phyloP scores from a whole-genome alignment of 345 rosid species.

The Camelina hispida region DNA sequence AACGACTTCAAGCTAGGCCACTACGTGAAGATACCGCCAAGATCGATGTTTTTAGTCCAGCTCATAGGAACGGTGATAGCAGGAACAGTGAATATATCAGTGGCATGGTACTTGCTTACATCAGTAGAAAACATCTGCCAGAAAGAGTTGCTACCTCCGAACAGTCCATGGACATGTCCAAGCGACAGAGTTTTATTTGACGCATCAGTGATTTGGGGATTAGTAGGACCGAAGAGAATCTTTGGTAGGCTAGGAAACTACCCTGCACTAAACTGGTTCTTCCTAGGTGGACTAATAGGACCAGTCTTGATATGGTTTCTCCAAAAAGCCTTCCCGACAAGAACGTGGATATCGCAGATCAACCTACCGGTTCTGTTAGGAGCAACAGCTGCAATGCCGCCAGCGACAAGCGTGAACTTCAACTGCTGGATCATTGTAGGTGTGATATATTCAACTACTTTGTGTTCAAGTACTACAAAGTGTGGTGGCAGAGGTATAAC shows the following conservation, averaged over 20 bases:
- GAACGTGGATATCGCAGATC: conserved; percentile 56
- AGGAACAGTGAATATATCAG: conserved; percentile 55
- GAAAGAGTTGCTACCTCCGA: conserved; percentile 54
- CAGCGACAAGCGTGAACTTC: conserved; percentile 60
- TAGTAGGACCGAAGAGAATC: conserved; percentile 38
- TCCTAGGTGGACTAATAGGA: conserved; percentile 59
- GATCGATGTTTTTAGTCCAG: conserved; percentile 63
- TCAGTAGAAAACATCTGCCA: conserved; percentile 60
- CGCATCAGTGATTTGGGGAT: conserved; percentile 25
- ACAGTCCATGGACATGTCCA: conserved; percentile 72
- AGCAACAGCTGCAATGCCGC: conserved; percentile 61
- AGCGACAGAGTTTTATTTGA: conserved; percentile 61
- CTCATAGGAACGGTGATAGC: conserved; percentile 58
- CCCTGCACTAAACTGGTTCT: conserved; percentile 62
- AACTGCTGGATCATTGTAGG: conserved; percentile 57
- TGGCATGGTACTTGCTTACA: conserved; percentile 59
- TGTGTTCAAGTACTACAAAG: conserved; percentile 52
- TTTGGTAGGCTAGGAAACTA: conserved; percentile 57
- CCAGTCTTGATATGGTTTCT: conserved; percentile 54
- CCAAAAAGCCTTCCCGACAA: conserved; percentile 53
- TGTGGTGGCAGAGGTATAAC: conserved; percentile 70
- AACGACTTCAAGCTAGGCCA: conserved; percentile 68
- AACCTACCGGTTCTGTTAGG: conserved; percentile 63
- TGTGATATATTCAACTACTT: conserved; percentile 55
- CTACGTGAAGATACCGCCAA: conserved; percentile 66